A percentile compares a stretch with the other conserved stretches of the same genome.
Evolutionary conservation across 768 basidiomycete species (phyloP).

Genomic region (Boletus reticulatus): DNA sequence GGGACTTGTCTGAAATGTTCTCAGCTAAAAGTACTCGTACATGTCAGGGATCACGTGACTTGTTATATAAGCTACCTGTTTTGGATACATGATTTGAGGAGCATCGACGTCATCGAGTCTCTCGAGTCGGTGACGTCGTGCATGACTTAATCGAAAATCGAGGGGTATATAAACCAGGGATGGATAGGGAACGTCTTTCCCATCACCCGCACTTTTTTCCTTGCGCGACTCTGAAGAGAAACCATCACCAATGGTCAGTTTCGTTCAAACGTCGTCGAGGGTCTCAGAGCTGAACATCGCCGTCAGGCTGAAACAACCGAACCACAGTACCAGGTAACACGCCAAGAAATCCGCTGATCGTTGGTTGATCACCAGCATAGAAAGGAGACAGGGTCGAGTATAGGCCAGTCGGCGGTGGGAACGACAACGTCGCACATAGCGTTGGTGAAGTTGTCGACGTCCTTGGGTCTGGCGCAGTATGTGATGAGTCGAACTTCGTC

Average conservation of each 20-base stretch:
- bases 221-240: neutral
- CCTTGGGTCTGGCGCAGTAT: conserved; percentile 32
- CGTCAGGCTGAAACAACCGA: conserved; percentile 18
- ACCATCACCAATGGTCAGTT: conserved; percentile 11
- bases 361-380: conserved; percentile 13
- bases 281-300: neutral
- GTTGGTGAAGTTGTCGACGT: conserved; percentile 36
- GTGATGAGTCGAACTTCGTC: neutral
- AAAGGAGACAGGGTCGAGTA: conserved; percentile 45
- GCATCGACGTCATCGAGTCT: conserved; percentile 15
- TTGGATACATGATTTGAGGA: conserved; percentile 8
- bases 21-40: too few species aligned
- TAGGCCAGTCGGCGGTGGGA: conserved; percentile 39
- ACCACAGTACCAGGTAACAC: conserved; percentile 23
- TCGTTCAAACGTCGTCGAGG: neutral
- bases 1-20: neutral
- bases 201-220: neutral
- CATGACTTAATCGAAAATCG: conserved; percentile 10
- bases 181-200: neutral
- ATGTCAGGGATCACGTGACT: conserved; percentile 4
- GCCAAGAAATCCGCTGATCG: neutral
- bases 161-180: conserved; percentile 13
- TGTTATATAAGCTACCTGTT: neutral
- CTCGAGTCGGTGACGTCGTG: conserved; percentile 13
- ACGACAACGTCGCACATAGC: conserved; percentile 40